phyloP scores from a whole-genome alignment of 371 early-diverging fungal species.

The Mucor racemosus region DNA sequence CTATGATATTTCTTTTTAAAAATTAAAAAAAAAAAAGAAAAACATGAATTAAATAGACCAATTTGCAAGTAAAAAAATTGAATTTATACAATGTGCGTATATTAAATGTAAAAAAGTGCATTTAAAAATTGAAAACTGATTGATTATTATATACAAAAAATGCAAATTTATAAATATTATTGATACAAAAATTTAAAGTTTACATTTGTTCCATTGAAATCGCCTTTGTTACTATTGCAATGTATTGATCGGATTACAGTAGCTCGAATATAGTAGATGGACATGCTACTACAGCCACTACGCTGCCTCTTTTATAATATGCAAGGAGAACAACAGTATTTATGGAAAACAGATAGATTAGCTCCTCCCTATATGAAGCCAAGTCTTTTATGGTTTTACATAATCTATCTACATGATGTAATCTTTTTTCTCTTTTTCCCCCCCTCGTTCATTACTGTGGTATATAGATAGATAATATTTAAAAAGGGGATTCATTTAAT shows the following conservation, averaged over 20 bases:
- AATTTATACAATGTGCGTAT: not conserved
- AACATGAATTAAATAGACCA: not conserved
- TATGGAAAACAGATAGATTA: not conserved
- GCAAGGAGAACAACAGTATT: not conserved
- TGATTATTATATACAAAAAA: not conserved
- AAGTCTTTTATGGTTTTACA: not conserved
- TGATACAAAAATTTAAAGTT: slow-evolving; percentile 19
- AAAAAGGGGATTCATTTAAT: not conserved
- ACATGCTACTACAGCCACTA: slow-evolving; percentile 2
- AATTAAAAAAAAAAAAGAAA: not conserved
- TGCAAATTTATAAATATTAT: slow-evolving; percentile 11
- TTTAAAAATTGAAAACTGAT: too few relatives aligned
- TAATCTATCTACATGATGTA: not conserved
- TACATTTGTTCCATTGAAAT: slow-evolving; percentile 20
- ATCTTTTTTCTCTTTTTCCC: not conserved
- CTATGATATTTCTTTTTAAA: not conserved
- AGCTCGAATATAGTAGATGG: not conserved
- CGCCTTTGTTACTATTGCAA: not conserved
- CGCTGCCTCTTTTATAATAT: not conserved
- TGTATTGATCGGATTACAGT: not conserved
- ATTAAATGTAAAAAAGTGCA: not conserved
- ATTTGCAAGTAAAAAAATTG: not conserved
- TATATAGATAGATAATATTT: slow-evolving; percentile 3
- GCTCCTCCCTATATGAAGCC: not conserved
- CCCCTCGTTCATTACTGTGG: not conserved